A percentile compares a stretch with the other conserved stretches of the same genome.
phyloP scores from a whole-genome alignment of 2,329 filamentous ascomycete genomes.

The Pyricularia pennisetigena region DNA sequence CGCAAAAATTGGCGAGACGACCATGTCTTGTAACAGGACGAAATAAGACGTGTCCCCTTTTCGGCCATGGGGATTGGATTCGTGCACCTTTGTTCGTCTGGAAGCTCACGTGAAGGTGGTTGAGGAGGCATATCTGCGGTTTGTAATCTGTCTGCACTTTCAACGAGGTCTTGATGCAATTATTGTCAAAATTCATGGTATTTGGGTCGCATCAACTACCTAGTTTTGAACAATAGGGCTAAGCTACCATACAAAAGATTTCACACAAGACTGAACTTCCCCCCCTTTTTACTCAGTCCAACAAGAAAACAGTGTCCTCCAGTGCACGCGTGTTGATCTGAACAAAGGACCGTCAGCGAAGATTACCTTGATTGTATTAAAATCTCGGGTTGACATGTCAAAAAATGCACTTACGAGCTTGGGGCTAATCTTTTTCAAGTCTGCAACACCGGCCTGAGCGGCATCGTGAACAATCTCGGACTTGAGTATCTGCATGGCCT shows the following conservation, averaged over 20 bases:
- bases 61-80: neutral
- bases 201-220: no score
- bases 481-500: conserved; percentile 36
- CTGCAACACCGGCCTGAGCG: conserved; percentile 21
- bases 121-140: no score
- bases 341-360: neutral
- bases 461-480: conserved; percentile 29
- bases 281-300: neutral
- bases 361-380: neutral
- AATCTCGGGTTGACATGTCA: neutral
- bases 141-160: no score
- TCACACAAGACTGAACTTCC: neutral
- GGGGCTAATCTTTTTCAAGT: conserved; percentile 11
- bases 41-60: no score
- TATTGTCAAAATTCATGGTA: no score
- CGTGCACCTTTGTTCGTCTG: neutral
- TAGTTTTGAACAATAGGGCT: no score
- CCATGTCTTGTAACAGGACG: no score
- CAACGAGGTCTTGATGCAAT: no score
- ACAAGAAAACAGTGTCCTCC: conserved; percentile 2
- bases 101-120: neutral
- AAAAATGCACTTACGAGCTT: conserved; percentile 8
- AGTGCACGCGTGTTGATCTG: conserved; percentile 5
- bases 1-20: no score
- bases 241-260: neutral